Evolutionary conservation across 2,329 filamentous ascomycete species (phyloP).

Genomic region (Bertia moriformis): DNA sequence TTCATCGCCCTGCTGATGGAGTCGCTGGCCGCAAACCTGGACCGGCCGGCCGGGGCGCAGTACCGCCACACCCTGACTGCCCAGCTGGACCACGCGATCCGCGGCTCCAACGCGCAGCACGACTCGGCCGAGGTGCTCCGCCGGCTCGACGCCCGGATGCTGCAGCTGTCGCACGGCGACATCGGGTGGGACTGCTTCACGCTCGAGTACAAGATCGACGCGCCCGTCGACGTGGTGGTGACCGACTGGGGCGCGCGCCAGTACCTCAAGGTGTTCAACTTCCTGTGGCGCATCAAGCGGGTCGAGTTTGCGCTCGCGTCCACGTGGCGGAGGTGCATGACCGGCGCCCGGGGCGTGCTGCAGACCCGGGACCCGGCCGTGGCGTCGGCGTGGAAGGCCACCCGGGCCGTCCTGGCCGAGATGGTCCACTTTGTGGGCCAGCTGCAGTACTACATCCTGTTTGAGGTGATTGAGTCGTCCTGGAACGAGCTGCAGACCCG

Average conservation of each 20-base stretch:
- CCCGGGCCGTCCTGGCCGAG: constrained; percentile 76
- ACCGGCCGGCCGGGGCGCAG: constrained; percentile 88
- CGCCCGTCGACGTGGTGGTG: constrained; percentile 90
- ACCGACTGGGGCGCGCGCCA: constrained; percentile 91
- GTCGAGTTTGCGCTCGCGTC: constrained; percentile 86
- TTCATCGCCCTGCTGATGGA: constrained; percentile 97
- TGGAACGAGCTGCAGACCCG: constrained; percentile 82
- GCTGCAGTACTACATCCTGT: constrained; percentile 95
- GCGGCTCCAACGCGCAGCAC: constrained; percentile 91
- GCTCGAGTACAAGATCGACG: constrained; percentile 94
- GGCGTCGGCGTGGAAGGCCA: constrained; percentile 73
- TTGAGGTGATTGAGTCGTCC: constrained; percentile 92
- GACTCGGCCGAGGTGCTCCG: constrained; percentile 84
- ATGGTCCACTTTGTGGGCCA: constrained; percentile 98
- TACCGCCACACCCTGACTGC: constrained; percentile 93
- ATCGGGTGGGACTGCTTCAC: constrained; percentile 99
- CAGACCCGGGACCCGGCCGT: constrained; percentile 57
- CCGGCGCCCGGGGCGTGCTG: constrained; percentile 76
- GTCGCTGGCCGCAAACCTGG: constrained; percentile 79
- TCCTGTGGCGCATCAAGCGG: constrained; percentile 93
- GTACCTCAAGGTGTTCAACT: constrained; percentile 98
- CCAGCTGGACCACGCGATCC: constrained; percentile 94
- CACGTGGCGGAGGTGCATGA: constrained; percentile 92
- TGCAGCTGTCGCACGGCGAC: constrained; percentile 88
- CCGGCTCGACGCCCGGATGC: constrained; percentile 90